Evolutionary conservation across 768 basidiomycete species (phyloP), one percentile per base, ranked within the genome.

Genomic region (Leccinum fibrillosum): DNA sequence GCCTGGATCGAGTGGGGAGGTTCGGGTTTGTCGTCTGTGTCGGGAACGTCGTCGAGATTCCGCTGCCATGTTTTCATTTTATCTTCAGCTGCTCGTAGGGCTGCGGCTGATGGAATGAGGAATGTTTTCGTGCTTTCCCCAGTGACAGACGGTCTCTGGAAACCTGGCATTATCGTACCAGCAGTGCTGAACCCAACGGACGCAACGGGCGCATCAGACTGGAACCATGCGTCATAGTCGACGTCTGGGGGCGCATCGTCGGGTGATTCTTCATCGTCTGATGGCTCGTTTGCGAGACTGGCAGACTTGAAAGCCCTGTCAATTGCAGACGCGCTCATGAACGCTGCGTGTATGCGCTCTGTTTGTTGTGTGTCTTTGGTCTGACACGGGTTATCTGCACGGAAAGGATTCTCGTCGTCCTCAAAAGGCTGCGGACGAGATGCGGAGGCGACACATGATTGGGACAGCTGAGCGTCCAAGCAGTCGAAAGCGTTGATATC

Each of bases 401-500:
- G 35, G 34, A 70, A 70, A 1, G 70, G 70, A 54, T 66, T 56
- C 9, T 71, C 64, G 4, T 63, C 65, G 2, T 61, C 63, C 15
- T 65, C 62, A 17, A 49, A 13, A 21, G 52, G 25, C 5, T 23
- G 23, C 5, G 15, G 25, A 53, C 44, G 26, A 59, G 28, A 10
- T 37, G 35, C 6, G 3, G 42, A n/a, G 0, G 9, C 28, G 3
- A 42, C 30, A 34, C 19, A 13, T 10, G 57, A 42, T 49, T 82
- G 82, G 5, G 81, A 79, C 1, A 82, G 71, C 49, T 65, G 71
- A 5, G 74, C 72, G 28, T 86, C 80, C 11, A 85, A 67, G 37
- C 74, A 74, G 65, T 86, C 84, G 48, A 84, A 79, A 4, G 81
- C 84, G 35, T 74, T 72, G 11, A 88, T 67, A 55, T 86, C 81